Evolutionary conservation across 2,329 filamentous ascomycete genomes (phyloP).

Genomic region (Aspergillus sp.): DNA sequence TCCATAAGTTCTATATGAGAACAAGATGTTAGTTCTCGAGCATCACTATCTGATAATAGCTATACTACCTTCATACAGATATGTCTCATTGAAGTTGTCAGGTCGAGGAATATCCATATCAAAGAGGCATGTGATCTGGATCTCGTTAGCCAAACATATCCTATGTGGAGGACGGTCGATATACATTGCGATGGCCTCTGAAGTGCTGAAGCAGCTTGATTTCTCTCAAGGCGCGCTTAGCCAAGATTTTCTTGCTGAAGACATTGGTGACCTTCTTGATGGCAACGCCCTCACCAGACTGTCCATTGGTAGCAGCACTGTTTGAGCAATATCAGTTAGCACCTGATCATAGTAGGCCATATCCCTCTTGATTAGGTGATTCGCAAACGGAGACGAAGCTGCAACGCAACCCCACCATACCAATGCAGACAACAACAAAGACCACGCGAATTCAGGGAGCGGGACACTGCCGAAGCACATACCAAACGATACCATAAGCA

Average conservation of each 20-base stretch:
- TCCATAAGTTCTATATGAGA: conserved; percentile 87
- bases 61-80: conserved; percentile 88
- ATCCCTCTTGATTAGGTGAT: background rate
- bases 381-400: background rate
- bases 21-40: background rate
- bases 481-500: conserved; percentile 99
- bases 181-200: conserved; percentile 82
- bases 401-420: conserved; percentile 2
- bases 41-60: background rate
- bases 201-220: conserved; percentile 99
- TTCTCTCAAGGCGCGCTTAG: conserved; percentile 95
- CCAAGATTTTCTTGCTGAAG: conserved; percentile 99
- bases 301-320: conserved; percentile 89
- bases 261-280: conserved; percentile 99
- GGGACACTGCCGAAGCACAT: conserved; percentile 40
- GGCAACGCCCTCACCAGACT: conserved; percentile 90
- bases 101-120: conserved; percentile 99
- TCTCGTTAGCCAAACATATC: conserved; percentile 41
- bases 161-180: conserved; percentile 35
- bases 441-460: conserved; percentile 1
- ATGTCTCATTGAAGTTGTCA: conserved; percentile 98
- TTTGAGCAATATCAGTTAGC: conserved; percentile 22
- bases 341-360: conserved; percentile 12
- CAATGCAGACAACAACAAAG: background rate
- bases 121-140: conserved; percentile 94